phyloP scores from a whole-genome alignment of 1,139 yeast species.

The Nadsonia starkeyi-henricii region DNA sequence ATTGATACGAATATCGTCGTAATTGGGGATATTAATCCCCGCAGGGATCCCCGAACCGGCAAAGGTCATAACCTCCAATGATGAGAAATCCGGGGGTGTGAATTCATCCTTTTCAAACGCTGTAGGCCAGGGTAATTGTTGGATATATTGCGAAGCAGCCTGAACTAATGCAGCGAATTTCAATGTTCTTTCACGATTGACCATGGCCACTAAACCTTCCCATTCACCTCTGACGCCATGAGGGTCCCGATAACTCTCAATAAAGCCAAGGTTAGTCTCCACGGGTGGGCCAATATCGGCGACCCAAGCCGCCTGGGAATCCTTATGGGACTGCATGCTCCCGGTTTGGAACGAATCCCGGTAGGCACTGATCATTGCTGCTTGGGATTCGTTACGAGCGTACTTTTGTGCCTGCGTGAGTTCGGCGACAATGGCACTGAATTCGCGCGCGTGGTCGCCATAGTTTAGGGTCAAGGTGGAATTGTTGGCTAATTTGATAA shows the following conservation, averaged over 20 bases:
- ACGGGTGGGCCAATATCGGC: slow-evolving; percentile 72
- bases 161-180: slow-evolving; percentile 60
- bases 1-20: slow-evolving; percentile 73
- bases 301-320: slow-evolving; percentile 79
- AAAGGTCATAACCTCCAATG: slow-evolving; percentile 77
- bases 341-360: slow-evolving; percentile 65
- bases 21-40: slow-evolving; percentile 85
- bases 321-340: slow-evolving; percentile 71
- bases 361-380: slow-evolving; percentile 48
- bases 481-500: slow-evolving; percentile 13
- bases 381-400: slow-evolving; percentile 65
- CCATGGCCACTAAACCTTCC: slow-evolving; percentile 91
- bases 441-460: slow-evolving; percentile 66
- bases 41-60: slow-evolving; percentile 88
- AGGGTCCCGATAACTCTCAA: slow-evolving; percentile 86
- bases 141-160: slow-evolving; percentile 50
- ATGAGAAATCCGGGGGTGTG: slow-evolving; percentile 84
- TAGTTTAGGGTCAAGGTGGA: slow-evolving; percentile 35
- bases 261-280: slow-evolving; percentile 79
- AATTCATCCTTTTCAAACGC: slow-evolving; percentile 71
- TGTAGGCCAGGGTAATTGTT: slow-evolving; percentile 61
- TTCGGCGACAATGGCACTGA: slow-evolving; percentile 41
- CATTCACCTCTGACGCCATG: slow-evolving; percentile 88
- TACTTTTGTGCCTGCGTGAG: slow-evolving; percentile 42
- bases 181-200: slow-evolving; percentile 71